Base-by-base conservation (phyloP, 805 yeast species). In the Starmerella powellii region DNA sequence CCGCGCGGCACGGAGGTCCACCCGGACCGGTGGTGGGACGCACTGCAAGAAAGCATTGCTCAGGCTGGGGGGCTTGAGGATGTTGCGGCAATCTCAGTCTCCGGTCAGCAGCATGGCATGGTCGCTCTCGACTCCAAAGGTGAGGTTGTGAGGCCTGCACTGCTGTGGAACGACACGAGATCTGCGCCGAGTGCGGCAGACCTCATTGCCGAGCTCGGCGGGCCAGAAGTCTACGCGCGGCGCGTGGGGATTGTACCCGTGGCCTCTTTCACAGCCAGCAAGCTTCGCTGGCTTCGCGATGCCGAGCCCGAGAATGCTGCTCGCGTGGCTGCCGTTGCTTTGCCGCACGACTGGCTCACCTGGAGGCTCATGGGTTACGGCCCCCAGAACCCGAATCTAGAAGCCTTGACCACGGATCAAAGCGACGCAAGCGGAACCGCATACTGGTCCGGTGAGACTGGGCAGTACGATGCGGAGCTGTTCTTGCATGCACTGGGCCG, bases 101-200 rank as follows among this genome's bases (percentile, higher is more conserved):
- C 56, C 11, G 56, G 56, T 18, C 56, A 53, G 41, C 56, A 53
- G 44, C 56, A 53, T 21, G 56, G 56, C 2, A 41, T 53, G 46
- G 54, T 53, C 4, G 44, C 44, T 6, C 41, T 53, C 4, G 53
- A 47, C 34, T 8, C 10, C 3, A 10, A 20, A 2, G 56, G 56
- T n/a, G 8, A n/a, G 2, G 53, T 52, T 4, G 42, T 53, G 6
- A 50, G 56, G 3, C 46, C 45, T 1, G 56, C 56, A 6, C 20
- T 53, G 42, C 40, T 52, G 21, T 53, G 56, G 56, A 53, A 53
- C 37, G 56, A 53, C 34, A 46, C 42, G 20, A 46, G 55, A n/a
- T 48, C 53, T 19, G 56, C 56, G 5, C 28, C 38, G 4, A 42
- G 47, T 8, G 56, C 56, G 13, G 34, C 20, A 1, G 49, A 38